These are phyloP conservation scores for Candida sp. DNA, from an alignment of 1,139 yeast genomes.

Conservation along the genomic window DNA sequence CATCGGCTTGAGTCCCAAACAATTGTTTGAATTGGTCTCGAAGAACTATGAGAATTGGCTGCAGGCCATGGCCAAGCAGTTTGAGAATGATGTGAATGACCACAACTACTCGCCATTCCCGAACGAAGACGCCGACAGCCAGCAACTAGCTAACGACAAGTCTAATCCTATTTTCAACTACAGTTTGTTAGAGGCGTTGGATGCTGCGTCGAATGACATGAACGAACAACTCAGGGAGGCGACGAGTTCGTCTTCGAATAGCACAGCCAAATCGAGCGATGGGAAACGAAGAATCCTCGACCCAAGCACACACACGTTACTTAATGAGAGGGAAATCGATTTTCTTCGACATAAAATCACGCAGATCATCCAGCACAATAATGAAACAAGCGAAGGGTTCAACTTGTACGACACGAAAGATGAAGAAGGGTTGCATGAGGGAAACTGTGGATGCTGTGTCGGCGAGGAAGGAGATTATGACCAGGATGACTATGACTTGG, in stretches of 20 bases:
- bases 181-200: conserved; percentile 36
- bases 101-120: conserved; percentile 38
- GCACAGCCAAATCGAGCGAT: conserved; percentile 2
- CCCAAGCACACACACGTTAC: conserved; percentile 18
- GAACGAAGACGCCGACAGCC: conserved; percentile 17
- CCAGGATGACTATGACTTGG: conserved; percentile 44
- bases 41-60: conserved; percentile 46
- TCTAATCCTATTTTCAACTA: conserved; percentile 32
- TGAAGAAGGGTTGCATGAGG: conserved; percentile 44
- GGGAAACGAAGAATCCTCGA: conserved; percentile 3
- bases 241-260: background rate
- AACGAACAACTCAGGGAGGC: conserved; percentile 10
- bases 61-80: conserved; percentile 33
- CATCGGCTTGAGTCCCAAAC: conserved; percentile 19
- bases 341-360: conserved; percentile 33
- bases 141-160: conserved; percentile 8
- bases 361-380: conserved; percentile 22
- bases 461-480: conserved; percentile 20
- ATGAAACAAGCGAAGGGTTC: conserved; percentile 28
- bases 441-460: conserved; percentile 21
- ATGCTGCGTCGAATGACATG: conserved; percentile 23
- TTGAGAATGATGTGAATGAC: conserved; percentile 21
- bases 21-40: conserved; percentile 38
- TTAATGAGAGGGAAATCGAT: conserved; percentile 37
- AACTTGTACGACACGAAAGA: conserved; percentile 45